Percentiles rank a stretch among this genome's conserved stretches.
Evolutionary conservation across 148 eudicot species (phyloP).

Genomic region (Camellia granthamiana): DNA sequence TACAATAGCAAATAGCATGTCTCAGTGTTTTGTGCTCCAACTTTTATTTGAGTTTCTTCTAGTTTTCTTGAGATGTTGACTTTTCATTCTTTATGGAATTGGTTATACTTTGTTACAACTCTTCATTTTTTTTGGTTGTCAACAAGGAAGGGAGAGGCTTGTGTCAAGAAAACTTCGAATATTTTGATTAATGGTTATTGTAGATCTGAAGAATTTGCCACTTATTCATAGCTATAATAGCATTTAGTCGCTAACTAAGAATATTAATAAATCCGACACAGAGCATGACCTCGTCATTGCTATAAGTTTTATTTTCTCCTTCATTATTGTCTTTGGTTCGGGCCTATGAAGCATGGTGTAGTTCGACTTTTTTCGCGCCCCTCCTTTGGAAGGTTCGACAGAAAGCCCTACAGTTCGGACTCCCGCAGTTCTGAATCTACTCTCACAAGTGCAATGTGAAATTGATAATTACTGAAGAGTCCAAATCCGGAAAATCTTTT

Average conservation of each 20-base stretch:
- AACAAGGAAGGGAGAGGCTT: neutral
- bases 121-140: neutral
- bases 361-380: no score
- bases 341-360: no score
- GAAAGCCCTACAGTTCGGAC: no score
- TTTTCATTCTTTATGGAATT: neutral
- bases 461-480: no score
- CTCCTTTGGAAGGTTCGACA: no score
- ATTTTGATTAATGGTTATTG: slow-evolving; percentile 14
- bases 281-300: slow-evolving; percentile 93
- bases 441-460: no score
- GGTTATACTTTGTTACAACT: neutral
- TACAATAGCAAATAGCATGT: neutral
- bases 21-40: no score
- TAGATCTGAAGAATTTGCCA: slow-evolving; percentile 76
- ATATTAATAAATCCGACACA: slow-evolving; percentile 64
- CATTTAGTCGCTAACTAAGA: slow-evolving; percentile 57
- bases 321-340: neutral
- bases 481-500: no score
- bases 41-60: neutral
- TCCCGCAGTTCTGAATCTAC: no score
- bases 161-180: slow-evolving; percentile 11
- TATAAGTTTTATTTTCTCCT: slow-evolving; percentile 43
- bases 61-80: neutral
- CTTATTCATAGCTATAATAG: slow-evolving; percentile 69